Evolutionary conservation across 2,329 filamentous ascomycete species (phyloP).

Genomic region (Trichothecium roseum): DNA sequence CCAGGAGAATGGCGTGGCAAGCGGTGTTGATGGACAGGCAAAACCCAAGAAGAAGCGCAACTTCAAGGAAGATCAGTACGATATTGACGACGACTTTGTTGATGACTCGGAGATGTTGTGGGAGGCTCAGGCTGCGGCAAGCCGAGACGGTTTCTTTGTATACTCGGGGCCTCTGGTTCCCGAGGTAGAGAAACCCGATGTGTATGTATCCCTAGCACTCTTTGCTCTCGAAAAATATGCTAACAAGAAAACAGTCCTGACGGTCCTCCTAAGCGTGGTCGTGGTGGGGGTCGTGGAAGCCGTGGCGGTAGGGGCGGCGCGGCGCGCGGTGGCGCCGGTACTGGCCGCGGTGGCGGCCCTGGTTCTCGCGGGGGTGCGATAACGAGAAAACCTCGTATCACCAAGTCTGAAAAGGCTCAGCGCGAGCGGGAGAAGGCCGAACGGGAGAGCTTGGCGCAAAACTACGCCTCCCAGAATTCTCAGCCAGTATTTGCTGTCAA

Average conservation of each 20-base stretch:
- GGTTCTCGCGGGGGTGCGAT: slow-evolving; percentile 68
- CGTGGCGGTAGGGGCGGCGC: slow-evolving; percentile 51
- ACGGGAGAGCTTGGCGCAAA: slow-evolving; percentile 43
- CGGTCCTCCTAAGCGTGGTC: slow-evolving; percentile 60
- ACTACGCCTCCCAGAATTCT: slow-evolving; percentile 25
- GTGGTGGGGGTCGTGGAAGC: slow-evolving; percentile 35
- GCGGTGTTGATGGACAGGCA: slow-evolving; percentile 49
- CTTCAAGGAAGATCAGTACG: slow-evolving; percentile 73
- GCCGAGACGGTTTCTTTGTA: slow-evolving; percentile 94
- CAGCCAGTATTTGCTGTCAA: slow-evolving; percentile 25
- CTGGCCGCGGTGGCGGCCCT: slow-evolving; percentile 41
- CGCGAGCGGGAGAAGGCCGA: slow-evolving; percentile 75
- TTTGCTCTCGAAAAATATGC: slow-evolving; percentile 10
- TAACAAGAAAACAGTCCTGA: slow-evolving; percentile 48
- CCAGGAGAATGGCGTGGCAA: slow-evolving; percentile 64
- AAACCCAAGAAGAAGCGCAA: slow-evolving; percentile 72
- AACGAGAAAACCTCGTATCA: slow-evolving; percentile 72
- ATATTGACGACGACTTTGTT: slow-evolving; percentile 73
- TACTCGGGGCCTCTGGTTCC: slow-evolving; percentile 87
- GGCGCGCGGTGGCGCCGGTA: slow-evolving; percentile 39
- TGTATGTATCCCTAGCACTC: slow-evolving; percentile 28
- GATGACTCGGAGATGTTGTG: slow-evolving; percentile 92
- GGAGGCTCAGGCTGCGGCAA: slow-evolving; percentile 91
- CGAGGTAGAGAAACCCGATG: slow-evolving; percentile 65
- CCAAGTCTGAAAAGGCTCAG: slow-evolving; percentile 73